Percentiles rank a stretch among this genome's conserved stretches.
These are phyloP conservation scores for Mayamaea pseudoterrestris DNA, from an alignment of 108 stramenopile genomes.

Conservation along the genomic window DNA sequence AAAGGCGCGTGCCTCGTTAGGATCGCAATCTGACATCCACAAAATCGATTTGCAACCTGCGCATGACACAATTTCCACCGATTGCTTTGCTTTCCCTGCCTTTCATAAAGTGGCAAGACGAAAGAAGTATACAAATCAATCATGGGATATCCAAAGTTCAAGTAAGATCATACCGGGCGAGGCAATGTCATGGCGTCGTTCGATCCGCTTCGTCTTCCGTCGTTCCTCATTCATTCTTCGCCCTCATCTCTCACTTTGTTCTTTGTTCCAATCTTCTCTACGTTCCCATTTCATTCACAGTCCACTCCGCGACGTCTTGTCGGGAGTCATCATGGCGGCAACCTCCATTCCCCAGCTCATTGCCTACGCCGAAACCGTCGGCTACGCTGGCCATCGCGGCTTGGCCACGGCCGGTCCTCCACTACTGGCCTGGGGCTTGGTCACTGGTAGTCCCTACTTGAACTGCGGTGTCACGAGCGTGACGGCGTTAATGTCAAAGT, in stretches of 20 bases:
- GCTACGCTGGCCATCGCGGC: conserved; percentile 69
- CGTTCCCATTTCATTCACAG: conserved; percentile 7
- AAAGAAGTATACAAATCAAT: too few relatives aligned
- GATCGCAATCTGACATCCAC: too few relatives aligned
- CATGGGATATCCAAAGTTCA: too few relatives aligned
- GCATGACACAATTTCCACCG: too few relatives aligned
- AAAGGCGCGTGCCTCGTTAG: too few relatives aligned
- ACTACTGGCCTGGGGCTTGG: conserved; percentile 55
- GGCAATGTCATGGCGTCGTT: too few relatives aligned
- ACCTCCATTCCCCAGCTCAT: conserved; percentile 80
- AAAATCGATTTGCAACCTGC: too few relatives aligned
- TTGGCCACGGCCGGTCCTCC: conserved; percentile 61
- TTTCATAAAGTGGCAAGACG: too few relatives aligned
- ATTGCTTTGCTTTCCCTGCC: too few relatives aligned
- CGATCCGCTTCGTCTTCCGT: not conserved
- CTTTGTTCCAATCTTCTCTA: not conserved
- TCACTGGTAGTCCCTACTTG: conserved; percentile 71
- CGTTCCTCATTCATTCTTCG: not conserved
- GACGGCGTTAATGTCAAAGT: conserved; percentile 68
- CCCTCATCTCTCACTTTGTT: not conserved
- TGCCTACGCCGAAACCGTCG: conserved; percentile 71
- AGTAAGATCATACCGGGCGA: too few relatives aligned
- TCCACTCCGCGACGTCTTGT: conserved; percentile 57
- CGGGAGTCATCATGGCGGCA: conserved; percentile 74
- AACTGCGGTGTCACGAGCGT: conserved; percentile 68